These are phyloP conservation scores for Blepharisma japonicum DNA, from an alignment of 73 alveolate species.

Conservation along the genomic window DNA sequence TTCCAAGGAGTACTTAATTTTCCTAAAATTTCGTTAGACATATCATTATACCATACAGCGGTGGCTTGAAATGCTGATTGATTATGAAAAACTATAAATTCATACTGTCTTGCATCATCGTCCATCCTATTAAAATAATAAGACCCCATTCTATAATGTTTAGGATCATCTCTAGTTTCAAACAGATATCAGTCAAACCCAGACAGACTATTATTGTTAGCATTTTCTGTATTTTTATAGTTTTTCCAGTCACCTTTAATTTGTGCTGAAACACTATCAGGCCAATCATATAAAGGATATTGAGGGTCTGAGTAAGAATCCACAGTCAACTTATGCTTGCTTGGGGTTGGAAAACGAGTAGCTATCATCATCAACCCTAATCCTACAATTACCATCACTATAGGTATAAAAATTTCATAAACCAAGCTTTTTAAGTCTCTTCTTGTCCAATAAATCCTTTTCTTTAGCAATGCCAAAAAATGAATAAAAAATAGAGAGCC, in stretches of 20 bases:
- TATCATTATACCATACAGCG: background rate
- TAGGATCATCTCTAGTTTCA: background rate
- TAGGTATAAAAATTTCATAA: conserved; percentile 81
- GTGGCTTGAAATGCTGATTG: conserved; percentile 15
- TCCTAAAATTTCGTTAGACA: background rate
- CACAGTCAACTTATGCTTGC: too few relatives aligned
- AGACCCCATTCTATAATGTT: conserved; percentile 39
- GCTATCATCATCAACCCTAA: conserved; percentile 39
- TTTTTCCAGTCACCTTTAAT: too few relatives aligned
- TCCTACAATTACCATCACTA: conserved; percentile 74
- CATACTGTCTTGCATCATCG: conserved; percentile 25
- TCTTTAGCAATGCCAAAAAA: conserved; percentile 64
- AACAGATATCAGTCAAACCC: too few relatives aligned
- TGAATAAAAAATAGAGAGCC: conserved; percentile 53
- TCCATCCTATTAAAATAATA: conserved; percentile 39
- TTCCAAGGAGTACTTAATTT: background rate
- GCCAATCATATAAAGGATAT: too few relatives aligned
- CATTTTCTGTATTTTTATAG: too few relatives aligned
- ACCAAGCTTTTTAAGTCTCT: conserved; percentile 78
- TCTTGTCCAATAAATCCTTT: conserved; percentile 59
- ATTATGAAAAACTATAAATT: conserved; percentile 10
- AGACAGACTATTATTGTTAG: too few relatives aligned
- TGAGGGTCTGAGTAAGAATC: too few relatives aligned
- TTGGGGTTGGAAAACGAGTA: conserved; percentile 29
- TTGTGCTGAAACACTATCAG: too few relatives aligned